These are phyloP conservation scores for Amanita fuliginea DNA, from an alignment of 768 basidiomycete species.

Conservation along the genomic window DNA sequence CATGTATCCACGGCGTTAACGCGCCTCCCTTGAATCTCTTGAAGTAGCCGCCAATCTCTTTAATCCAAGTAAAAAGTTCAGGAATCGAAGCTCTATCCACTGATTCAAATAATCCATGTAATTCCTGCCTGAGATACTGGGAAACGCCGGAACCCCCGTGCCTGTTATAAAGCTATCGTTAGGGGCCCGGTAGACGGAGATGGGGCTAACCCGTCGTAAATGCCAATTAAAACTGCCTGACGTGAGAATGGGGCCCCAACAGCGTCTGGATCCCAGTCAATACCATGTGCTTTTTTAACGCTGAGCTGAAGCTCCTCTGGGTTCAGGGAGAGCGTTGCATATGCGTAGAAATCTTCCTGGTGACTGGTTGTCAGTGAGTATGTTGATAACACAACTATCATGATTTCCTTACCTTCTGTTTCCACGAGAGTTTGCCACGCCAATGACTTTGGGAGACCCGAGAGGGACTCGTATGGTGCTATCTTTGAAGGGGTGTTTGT, in stretches of 20 bases:
- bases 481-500: constrained; percentile 24
- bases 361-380: constrained; percentile 29
- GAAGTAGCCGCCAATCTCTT: constrained; percentile 83
- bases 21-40: constrained; percentile 79
- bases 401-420: constrained; percentile 43
- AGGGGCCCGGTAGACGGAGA: background rate
- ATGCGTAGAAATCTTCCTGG: constrained; percentile 82
- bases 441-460: constrained; percentile 67
- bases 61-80: constrained; percentile 66
- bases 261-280: constrained; percentile 63
- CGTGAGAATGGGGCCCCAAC: constrained; percentile 46
- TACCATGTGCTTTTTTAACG: constrained; percentile 46
- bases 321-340: constrained; percentile 63
- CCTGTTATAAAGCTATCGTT: constrained; percentile 23
- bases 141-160: constrained; percentile 91
- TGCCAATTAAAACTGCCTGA: constrained; percentile 79
- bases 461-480: constrained; percentile 62
- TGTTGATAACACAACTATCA: background rate
- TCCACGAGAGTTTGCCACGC: constrained; percentile 65
- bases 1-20: constrained; percentile 54
- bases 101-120: constrained; percentile 78
- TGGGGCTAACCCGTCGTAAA: constrained; percentile 74
- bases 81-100: constrained; percentile 63
- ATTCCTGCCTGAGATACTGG: constrained; percentile 72
- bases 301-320: constrained; percentile 62